phyloP scores from a whole-genome alignment of 73 alveolate species.

The Paramecium pentaurelia region DNA sequence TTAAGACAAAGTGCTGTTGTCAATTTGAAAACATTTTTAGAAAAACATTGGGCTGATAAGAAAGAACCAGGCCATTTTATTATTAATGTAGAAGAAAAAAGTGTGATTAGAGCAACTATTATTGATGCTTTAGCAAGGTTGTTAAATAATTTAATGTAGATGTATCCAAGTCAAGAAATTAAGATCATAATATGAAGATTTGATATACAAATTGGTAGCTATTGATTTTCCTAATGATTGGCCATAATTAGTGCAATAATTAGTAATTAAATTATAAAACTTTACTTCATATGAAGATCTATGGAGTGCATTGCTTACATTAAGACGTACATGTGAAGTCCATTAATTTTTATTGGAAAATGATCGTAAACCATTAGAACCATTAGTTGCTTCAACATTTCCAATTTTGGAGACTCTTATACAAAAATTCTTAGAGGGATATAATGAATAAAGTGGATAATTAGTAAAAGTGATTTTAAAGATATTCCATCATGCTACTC shows the following conservation, averaged over 20 bases:
- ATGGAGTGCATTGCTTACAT: background rate
- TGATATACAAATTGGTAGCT: constrained; percentile 20
- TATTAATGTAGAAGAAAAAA: background rate
- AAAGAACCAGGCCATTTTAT: constrained; percentile 24
- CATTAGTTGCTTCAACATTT: constrained; percentile 56
- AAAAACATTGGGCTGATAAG: constrained; percentile 42
- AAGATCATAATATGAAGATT: constrained; percentile 40
- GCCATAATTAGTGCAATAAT: background rate
- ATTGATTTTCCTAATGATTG: constrained; percentile 36
- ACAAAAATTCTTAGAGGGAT: constrained; percentile 28
- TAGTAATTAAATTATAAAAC: background rate
- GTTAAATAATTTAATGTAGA: background rate
- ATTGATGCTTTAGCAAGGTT: constrained; percentile 20
- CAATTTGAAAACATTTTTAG: constrained; percentile 19
- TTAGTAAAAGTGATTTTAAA: constrained; percentile 57
- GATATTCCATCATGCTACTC: constrained; percentile 70
- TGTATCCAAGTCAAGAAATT: background rate
- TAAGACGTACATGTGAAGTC: background rate
- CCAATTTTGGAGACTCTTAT: constrained; percentile 64
- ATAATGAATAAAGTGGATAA: constrained; percentile 47
- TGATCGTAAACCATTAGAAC: constrained; percentile 69
- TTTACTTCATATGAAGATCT: background rate
- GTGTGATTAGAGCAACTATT: background rate
- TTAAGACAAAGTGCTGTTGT: constrained; percentile 32
- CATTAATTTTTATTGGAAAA: constrained; percentile 56